Evolutionary conservation across 495 filamentous ascomycete genomes (phyloP).

Genomic region (Penicillium salamii): DNA sequence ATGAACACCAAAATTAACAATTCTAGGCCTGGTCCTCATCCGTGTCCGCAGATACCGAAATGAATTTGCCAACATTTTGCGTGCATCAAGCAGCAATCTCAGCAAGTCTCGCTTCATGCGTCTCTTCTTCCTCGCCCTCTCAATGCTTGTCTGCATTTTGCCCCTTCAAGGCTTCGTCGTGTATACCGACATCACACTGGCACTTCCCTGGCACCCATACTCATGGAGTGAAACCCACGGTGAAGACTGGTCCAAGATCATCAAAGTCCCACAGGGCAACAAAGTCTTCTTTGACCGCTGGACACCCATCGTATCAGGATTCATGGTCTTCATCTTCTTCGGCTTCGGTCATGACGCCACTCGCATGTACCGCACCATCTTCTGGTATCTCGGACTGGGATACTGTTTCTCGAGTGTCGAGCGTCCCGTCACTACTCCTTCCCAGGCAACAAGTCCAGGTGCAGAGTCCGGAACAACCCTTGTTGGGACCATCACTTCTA

Average conservation of each 20-base stretch:
- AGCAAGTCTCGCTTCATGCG: conserved; percentile 72
- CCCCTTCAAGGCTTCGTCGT: conserved; percentile 64
- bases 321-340: conserved; percentile 73
- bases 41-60: conserved; percentile 67
- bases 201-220: conserved; percentile 44
- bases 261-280: conserved; percentile 57
- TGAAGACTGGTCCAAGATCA: conserved; percentile 56
- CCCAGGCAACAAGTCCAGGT: background rate
- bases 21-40: conserved; percentile 56
- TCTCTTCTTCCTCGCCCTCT: conserved; percentile 70
- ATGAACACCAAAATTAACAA: conserved; percentile 8
- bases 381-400: conserved; percentile 27
- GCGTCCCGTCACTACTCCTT: conserved; percentile 10
- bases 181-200: conserved; percentile 47
- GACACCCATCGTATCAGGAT: conserved; percentile 58
- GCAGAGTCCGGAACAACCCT: conserved; percentile 16
- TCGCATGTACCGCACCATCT: conserved; percentile 61
- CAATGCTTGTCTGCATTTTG: conserved; percentile 63
- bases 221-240: conserved; percentile 54
- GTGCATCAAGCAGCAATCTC: conserved; percentile 50
- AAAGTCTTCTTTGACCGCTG: conserved; percentile 62
- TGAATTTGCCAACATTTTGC: conserved; percentile 58
- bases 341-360: conserved; percentile 75
- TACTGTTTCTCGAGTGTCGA: conserved; percentile 20
- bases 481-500: conserved; percentile 20